Conservation (phyloP, 2,329 filamentous ascomycete genomes). For the Triangularia verruculosa region DNA sequence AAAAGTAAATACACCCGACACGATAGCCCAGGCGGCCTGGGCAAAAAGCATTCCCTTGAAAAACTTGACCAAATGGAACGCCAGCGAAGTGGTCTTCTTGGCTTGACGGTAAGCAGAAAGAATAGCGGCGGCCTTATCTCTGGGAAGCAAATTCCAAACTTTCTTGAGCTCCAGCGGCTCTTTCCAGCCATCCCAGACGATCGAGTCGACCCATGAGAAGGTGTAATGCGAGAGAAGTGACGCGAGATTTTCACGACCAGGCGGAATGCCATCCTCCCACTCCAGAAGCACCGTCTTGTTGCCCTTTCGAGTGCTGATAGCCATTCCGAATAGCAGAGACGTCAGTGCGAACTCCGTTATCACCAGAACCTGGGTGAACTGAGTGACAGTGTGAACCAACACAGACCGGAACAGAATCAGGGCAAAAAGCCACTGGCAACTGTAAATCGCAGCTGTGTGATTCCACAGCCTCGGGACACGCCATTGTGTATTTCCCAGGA, state of each 20-base stretch:
- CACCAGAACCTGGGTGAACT: slow-evolving; percentile 59
- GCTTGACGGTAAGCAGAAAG: slow-evolving; percentile 80
- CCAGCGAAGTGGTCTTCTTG: slow-evolving; percentile 75
- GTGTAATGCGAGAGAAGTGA: slow-evolving; percentile 85
- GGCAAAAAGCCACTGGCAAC: slow-evolving; percentile 74
- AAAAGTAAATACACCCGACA: slow-evolving; percentile 83
- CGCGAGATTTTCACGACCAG: slow-evolving; percentile 80
- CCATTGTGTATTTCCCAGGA: slow-evolving; percentile 62
- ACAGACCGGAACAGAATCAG: slow-evolving; percentile 79
- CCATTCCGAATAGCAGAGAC: slow-evolving; percentile 70
- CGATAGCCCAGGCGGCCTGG: slow-evolving; percentile 76
- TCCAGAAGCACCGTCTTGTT: slow-evolving; percentile 87
- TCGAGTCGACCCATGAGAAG: slow-evolving; percentile 85
- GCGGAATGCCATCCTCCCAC: slow-evolving; percentile 84
- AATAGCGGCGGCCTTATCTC: slow-evolving; percentile 81
- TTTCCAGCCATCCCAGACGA: slow-evolving; percentile 86
- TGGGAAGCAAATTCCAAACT: slow-evolving; percentile 88
- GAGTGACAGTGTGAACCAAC: slow-evolving; percentile 71
- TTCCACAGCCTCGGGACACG: slow-evolving; percentile 78
- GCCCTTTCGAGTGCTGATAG: slow-evolving; percentile 80
- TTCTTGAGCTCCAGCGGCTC: slow-evolving; percentile 77
- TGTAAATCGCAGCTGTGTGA: slow-evolving; percentile 84
- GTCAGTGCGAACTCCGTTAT: slow-evolving; percentile 73
- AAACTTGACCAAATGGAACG: slow-evolving; percentile 77
- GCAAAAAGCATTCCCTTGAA: slow-evolving; percentile 74